Evolutionary conservation across 306 rosid species (phyloP), one percentile per base, ranked within the genome.

Genomic region (Hippophae rhamnoides): DNA sequence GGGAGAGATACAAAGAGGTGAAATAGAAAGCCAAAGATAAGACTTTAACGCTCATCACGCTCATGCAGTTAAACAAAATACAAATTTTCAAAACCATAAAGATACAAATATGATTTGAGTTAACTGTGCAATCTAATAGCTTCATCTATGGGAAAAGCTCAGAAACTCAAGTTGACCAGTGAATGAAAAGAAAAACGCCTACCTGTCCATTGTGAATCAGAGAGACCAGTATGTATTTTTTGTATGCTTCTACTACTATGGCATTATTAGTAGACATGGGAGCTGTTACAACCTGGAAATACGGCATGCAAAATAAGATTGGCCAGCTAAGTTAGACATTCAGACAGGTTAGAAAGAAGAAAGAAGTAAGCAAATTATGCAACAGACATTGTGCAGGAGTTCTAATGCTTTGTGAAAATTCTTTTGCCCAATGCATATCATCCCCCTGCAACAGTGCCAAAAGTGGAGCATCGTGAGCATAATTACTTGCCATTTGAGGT

Each of bases 401-500:
- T 86, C 99, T 79, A 93, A 67, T 14, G 97, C 97, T 76, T 84
- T 93, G 44, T 57, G 82, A 74, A 75, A 93, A 69, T 53, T 66
- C 84, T 93, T 93, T 70, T 74, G 85, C 63, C 99, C 99, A 12
- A 93, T 74, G 82, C 95, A 93, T 70, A 86, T 82, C 96, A 93
- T 93, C 52, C 99, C 97, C 62, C 99, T 88, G 71, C 61, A 14
- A 70, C 58, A 62, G 67, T 61, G 57, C 52, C 46, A 74, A 61
- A 78, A 65, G 73, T 57, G 63, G 78, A 74, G 58, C 44, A 67
- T 1, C 9, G 41, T 56, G 67, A 51, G 58, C 52, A 56, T 68
- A 62, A 23, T 52, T 61, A 68, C 65, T 59, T 53, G 47, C 6
- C 18, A 7, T 3, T 42, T 7, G 3, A 43, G 0, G 7, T 25